Evolutionary conservation across 2,329 filamentous ascomycete species (phyloP).

Genomic region (Xylaria sp.): DNA sequence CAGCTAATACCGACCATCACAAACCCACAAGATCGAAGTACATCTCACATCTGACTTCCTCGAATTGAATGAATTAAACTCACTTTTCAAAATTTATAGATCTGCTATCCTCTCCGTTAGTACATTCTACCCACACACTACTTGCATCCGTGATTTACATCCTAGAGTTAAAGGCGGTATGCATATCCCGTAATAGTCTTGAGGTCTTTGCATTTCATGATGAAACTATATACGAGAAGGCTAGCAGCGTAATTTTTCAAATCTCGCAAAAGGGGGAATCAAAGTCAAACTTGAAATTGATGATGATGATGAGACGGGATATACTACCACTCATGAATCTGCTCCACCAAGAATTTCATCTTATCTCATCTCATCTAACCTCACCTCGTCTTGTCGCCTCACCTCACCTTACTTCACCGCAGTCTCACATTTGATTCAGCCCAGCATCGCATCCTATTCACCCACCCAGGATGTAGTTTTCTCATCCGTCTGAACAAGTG

Average conservation of each 20-base stretch:
- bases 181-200: not conserved
- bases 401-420: not conserved
- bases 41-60: no score
- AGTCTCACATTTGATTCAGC: constrained; percentile 13
- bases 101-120: no score
- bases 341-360: constrained; percentile 12
- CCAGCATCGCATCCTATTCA: not conserved
- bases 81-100: no score
- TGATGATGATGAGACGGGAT: constrained; percentile 22
- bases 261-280: constrained; percentile 35
- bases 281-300: constrained; percentile 21
- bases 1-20: no score
- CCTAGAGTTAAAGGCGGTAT: no score
- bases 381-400: not conserved
- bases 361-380: constrained; percentile 3
- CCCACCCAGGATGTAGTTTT: not conserved
- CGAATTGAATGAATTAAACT: no score
- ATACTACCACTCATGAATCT: constrained; percentile 28
- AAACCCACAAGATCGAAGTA: no score
- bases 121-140: no score
- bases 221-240: not conserved
- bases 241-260: not conserved
- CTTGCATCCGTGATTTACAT: no score
- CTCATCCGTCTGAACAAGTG: not conserved
- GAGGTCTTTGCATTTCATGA: not conserved